Conservation (phyloP, 2,329 filamentous ascomycete species). For the Trichoderma asperellum region DNA sequence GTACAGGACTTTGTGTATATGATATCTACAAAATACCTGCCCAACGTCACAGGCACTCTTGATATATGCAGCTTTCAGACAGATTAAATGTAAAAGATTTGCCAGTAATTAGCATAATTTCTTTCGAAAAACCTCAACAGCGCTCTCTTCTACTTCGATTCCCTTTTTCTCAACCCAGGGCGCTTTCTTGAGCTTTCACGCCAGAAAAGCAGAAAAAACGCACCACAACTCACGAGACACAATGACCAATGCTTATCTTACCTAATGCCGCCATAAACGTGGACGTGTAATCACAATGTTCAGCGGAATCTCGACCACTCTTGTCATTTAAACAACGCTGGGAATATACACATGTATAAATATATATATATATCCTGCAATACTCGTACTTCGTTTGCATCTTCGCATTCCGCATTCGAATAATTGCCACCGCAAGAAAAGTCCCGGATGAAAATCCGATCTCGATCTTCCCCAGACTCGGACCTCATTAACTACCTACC, state of each 20-base stretch:
- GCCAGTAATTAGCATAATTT: not conserved
- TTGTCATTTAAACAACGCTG: not conserved
- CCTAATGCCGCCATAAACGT: not conserved
- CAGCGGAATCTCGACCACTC: not conserved
- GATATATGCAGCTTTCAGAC: not conserved
- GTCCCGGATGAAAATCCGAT: conserved; percentile 12
- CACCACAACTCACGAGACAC: conserved; percentile 6
- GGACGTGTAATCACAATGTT: not conserved
- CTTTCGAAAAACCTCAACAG: not conserved
- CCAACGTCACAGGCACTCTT: not conserved
- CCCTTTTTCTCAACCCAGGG: not conserved
- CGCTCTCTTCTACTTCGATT: not conserved
- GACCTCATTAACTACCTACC: conserved; percentile 10
- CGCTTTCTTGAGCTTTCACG: conserved; percentile 11
- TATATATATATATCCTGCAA: not conserved
- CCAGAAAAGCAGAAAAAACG: conserved; percentile 5
- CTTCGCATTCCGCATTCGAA: not conserved
- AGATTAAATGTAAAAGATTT: not conserved
- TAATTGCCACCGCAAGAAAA: not conserved
- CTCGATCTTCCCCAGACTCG: conserved; percentile 26
- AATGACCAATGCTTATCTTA: not conserved
- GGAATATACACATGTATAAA: not conserved
- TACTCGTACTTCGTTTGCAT: not conserved
- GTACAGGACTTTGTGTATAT: not conserved
- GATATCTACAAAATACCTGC: not conserved